A percentile compares a stretch with the other conserved stretches of the same genome.
Conservation (phyloP, 345 rosid species). For the Salix udensis region DNA sequence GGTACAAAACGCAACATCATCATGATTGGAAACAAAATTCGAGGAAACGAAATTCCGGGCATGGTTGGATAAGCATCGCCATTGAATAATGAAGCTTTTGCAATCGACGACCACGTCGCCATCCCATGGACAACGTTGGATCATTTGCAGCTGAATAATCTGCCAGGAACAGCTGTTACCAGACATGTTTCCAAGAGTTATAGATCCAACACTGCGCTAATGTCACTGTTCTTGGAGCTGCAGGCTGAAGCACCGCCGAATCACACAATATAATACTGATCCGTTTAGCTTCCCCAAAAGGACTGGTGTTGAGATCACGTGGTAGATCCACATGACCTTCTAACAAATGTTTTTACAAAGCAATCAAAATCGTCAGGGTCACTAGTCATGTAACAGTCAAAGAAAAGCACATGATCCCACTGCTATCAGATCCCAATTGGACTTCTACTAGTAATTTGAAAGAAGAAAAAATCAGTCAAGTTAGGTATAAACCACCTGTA, state of each 20-base stretch:
- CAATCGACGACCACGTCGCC: background rate
- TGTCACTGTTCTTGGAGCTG: background rate
- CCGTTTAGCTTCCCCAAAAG: slow-evolving; percentile 8
- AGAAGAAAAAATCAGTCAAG: background rate
- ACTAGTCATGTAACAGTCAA: slow-evolving; percentile 35
- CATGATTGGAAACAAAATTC: too few species aligned
- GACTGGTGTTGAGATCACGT: slow-evolving; percentile 30
- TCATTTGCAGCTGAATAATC: background rate
- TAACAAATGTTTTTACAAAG: background rate
- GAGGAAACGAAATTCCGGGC: background rate
- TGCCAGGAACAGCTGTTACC: background rate
- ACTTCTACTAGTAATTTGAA: slow-evolving; percentile 4
- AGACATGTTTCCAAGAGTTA: background rate
- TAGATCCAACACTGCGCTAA: background rate
- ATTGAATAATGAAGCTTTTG: background rate
- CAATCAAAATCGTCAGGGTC: slow-evolving; percentile 10
- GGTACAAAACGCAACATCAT: background rate
- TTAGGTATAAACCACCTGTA: background rate
- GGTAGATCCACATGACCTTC: slow-evolving; percentile 44
- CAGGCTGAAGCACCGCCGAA: background rate
- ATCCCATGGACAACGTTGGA: background rate
- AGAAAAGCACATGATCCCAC: slow-evolving; percentile 52
- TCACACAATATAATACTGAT: background rate
- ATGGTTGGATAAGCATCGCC: background rate
- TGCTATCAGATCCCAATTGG: slow-evolving; percentile 35